phyloP scores from a whole-genome alignment of 2,329 filamentous ascomycete genomes.

The Phyllosticta citribraziliensis region DNA sequence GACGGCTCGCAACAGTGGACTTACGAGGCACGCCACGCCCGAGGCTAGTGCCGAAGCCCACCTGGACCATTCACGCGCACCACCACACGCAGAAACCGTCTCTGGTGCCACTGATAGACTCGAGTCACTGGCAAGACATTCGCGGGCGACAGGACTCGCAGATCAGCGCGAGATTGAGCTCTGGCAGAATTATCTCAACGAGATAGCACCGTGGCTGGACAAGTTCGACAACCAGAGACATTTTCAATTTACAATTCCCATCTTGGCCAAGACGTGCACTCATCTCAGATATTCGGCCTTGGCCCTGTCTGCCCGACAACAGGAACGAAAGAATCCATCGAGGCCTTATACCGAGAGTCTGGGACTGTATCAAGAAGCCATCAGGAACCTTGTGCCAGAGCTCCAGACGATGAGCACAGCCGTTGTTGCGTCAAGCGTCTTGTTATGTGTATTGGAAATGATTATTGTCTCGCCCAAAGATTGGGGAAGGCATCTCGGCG shows the following conservation, averaged over 20 bases:
- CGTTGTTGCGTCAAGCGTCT: constrained; percentile 38
- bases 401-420: constrained; percentile 36
- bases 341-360: constrained; percentile 40
- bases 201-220: constrained; percentile 47
- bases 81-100: background rate
- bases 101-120: background rate
- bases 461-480: constrained; percentile 40
- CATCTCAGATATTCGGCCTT: constrained; percentile 44
- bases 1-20: constrained; percentile 12
- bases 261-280: constrained; percentile 40
- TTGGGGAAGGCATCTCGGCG: constrained; percentile 48
- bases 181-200: constrained; percentile 37
- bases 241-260: constrained; percentile 42
- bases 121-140: background rate
- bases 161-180: constrained; percentile 13
- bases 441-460: constrained; percentile 41
- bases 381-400: constrained; percentile 35
- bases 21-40: constrained; percentile 12
- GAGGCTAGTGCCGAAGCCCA: constrained; percentile 3
- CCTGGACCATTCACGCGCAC: background rate
- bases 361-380: constrained; percentile 46
- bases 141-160: constrained; percentile 5
- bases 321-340: constrained; percentile 42
- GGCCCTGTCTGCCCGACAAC: constrained; percentile 45
- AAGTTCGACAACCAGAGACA: constrained; percentile 47